Percentiles rank a stretch among this genome's conserved stretches.
Conservation (phyloP, 2,329 filamentous ascomycete genomes). For the Dryadomyces quercivorus region DNA sequence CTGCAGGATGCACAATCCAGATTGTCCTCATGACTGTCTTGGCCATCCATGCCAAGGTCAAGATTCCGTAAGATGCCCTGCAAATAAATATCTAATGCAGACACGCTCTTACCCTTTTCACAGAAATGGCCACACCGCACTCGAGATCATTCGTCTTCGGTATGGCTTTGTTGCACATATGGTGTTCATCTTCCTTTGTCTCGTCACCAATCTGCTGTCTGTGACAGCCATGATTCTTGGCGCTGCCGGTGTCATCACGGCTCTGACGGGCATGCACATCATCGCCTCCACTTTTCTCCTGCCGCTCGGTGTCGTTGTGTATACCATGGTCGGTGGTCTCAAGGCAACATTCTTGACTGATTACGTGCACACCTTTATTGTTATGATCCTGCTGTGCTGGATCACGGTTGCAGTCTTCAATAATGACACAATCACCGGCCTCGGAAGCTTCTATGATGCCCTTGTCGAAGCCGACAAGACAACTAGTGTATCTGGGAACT, state of each 20-base stretch:
- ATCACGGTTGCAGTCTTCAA: slow-evolving; percentile 66
- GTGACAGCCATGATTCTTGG: slow-evolving; percentile 85
- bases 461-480: slow-evolving; percentile 52
- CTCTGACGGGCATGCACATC: slow-evolving; percentile 60
- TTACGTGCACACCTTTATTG: slow-evolving; percentile 70
- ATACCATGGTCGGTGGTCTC: slow-evolving; percentile 65
- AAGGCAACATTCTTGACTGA: slow-evolving; percentile 81
- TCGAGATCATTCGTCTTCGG: slow-evolving; percentile 69
- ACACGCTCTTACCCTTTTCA: no score
- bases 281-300: slow-evolving; percentile 74
- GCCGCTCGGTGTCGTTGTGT: slow-evolving; percentile 66
- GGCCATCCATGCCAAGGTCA: slow-evolving; percentile 76
- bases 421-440: slow-evolving; percentile 59
- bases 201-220: slow-evolving; percentile 76
- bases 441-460: slow-evolving; percentile 71
- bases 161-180: slow-evolving; percentile 62
- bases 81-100: no score
- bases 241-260: slow-evolving; percentile 59
- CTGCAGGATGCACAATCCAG: slow-evolving; percentile 61
- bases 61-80: slow-evolving; percentile 42
- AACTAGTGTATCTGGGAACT: slow-evolving; percentile 69
- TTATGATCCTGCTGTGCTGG: slow-evolving; percentile 58
- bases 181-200: slow-evolving; percentile 69
- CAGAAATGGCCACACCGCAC: slow-evolving; percentile 64
- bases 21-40: slow-evolving; percentile 81